A percentile compares a stretch with the other conserved stretches of the same genome.
Evolutionary conservation across 148 eudicot species (phyloP).

Genomic region (Amaranthus hypochondriacus): DNA sequence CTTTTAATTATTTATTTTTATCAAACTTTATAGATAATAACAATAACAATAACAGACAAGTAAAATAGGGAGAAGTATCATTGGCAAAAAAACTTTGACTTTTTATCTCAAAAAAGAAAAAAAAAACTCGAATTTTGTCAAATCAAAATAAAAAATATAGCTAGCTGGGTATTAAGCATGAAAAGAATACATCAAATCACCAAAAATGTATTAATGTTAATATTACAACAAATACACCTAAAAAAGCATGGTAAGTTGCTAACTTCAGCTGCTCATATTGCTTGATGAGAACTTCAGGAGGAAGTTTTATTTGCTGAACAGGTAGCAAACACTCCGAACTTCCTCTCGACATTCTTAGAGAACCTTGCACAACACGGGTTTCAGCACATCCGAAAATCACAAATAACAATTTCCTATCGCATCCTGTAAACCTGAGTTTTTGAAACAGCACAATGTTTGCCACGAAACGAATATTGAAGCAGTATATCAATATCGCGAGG

Average conservation of each 20-base stretch:
- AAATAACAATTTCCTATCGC: constrained; percentile 39
- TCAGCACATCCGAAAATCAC: not conserved
- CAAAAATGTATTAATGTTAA: constrained; percentile 3
- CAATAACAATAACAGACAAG: too few relatives aligned
- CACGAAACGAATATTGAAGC: constrained; percentile 72
- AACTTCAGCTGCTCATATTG: constrained; percentile 1
- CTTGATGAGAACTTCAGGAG: too few relatives aligned
- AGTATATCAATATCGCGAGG: constrained; percentile 89
- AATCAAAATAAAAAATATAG: too few relatives aligned
- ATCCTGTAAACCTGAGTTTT: constrained; percentile 77
- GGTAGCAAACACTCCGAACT: too few relatives aligned
- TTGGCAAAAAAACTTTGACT: too few relatives aligned
- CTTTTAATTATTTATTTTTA: too few relatives aligned
- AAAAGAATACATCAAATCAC: constrained; percentile 15
- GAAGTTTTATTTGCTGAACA: not conserved
- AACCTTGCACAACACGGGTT: not conserved
- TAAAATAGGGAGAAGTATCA: too few relatives aligned
- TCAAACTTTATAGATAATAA: too few relatives aligned
- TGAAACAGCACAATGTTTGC: constrained; percentile 56
- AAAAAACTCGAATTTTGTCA: too few relatives aligned
- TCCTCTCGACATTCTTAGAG: not conserved
- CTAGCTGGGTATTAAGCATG: not conserved
- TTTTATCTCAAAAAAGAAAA: too few relatives aligned
- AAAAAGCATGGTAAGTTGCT: not conserved
- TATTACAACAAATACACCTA: not conserved